A percentile compares a stretch with the other conserved stretches of the same genome.
phyloP scores from a whole-genome alignment of 345 rosid genomes.

The Laguncularia racemosa region DNA sequence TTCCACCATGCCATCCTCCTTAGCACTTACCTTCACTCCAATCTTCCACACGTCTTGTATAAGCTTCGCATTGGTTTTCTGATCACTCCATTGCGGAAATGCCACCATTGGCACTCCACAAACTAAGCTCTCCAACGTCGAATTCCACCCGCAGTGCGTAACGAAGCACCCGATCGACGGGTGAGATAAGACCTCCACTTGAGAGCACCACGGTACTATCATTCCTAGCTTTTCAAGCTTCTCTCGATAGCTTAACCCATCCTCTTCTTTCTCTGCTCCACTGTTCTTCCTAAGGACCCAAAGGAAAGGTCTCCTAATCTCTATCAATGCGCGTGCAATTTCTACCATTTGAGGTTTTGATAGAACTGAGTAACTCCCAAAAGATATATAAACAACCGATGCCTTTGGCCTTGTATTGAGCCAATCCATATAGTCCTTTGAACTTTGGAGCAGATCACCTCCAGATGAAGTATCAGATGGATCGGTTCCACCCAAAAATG shows the following conservation, averaged over 20 bases:
- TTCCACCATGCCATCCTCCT: conserved; percentile 8
- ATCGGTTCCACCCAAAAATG: conserved; percentile 1
- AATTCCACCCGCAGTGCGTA: conserved; percentile 38
- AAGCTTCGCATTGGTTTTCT: conserved; percentile 21
- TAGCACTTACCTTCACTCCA: conserved; percentile 8
- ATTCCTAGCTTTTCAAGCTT: conserved; percentile 10
- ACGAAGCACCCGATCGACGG: conserved; percentile 23
- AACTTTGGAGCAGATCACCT: conserved; percentile 4
- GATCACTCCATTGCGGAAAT: conserved; percentile 28
- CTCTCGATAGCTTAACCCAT: conserved; percentile 3
- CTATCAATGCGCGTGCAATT: conserved; percentile 9
- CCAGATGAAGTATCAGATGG: background rate
- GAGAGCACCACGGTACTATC: conserved; percentile 28
- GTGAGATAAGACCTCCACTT: conserved; percentile 28
- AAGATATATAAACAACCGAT: conserved; percentile 26
- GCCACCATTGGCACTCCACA: conserved; percentile 27
- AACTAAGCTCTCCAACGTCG: conserved; percentile 20
- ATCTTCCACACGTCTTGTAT: conserved; percentile 22
- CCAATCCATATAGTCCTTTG: conserved; percentile 15
- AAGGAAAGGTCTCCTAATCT: conserved; percentile 10
- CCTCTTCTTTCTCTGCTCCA: conserved; percentile 5
- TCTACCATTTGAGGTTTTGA: conserved; percentile 17
- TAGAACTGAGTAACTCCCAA: conserved; percentile 16
- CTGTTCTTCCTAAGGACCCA: conserved; percentile 17
- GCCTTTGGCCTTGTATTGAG: conserved; percentile 10